phyloP scores from a whole-genome alignment of 1,284 basidiomycete genomes.

The Sanguinoderma infundibulare region DNA sequence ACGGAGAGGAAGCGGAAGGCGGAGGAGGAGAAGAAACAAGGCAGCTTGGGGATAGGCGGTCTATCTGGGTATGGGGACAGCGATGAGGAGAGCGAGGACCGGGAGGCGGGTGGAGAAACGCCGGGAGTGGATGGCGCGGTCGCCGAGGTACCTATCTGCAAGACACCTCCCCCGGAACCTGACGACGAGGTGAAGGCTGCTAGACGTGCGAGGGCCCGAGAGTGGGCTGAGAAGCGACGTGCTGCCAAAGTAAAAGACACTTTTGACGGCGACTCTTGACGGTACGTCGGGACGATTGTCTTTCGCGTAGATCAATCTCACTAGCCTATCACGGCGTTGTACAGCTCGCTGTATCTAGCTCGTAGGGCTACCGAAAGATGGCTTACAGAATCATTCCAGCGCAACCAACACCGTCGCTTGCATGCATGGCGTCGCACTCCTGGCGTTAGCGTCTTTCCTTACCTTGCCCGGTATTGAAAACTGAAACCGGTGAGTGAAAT shows the following conservation, averaged over 20 bases:
- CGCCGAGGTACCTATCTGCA: not conserved
- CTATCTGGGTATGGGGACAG: constrained; percentile 66
- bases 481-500: no score
- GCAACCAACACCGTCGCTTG: no score
- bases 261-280: not conserved
- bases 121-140: not conserved
- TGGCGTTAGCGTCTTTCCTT: no score
- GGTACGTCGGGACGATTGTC: not conserved
- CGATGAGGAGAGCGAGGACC: constrained; percentile 37
- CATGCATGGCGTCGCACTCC: no score
- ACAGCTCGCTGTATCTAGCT: no score
- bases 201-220: constrained; percentile 54
- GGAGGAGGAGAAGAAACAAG: constrained; percentile 10
- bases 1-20: constrained; percentile 36
- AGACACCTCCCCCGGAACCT: constrained; percentile 29
- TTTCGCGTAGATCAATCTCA: no score
- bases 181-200: constrained; percentile 49
- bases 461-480: no score
- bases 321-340: not conserved
- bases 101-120: constrained; percentile 1
- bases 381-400: no score
- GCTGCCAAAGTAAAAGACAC: constrained; percentile 16
- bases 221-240: constrained; percentile 57
- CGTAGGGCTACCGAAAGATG: no score
- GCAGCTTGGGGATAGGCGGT: constrained; percentile 41